Conservation (phyloP, 2,329 filamentous ascomycete species). For the Daldinia sp. region DNA sequence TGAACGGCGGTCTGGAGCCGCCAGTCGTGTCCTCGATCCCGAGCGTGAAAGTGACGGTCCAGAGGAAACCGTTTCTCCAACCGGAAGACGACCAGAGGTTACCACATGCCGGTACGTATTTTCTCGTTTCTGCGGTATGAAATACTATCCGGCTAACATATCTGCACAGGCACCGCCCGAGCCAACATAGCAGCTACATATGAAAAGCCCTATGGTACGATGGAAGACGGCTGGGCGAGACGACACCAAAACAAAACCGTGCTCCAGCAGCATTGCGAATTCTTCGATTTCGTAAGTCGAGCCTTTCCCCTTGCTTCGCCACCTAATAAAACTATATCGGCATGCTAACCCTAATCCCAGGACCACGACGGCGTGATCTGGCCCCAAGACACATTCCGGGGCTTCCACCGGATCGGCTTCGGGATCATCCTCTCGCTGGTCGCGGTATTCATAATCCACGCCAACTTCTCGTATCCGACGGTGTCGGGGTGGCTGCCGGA, state of each 20-base stretch:
- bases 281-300: constrained; percentile 53
- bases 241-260: constrained; percentile 50
- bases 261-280: constrained; percentile 61
- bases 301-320: neutral
- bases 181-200: constrained; percentile 49
- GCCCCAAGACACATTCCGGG: constrained; percentile 59
- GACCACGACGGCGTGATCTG: constrained; percentile 62
- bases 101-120: constrained; percentile 39
- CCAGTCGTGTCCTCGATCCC: constrained; percentile 33
- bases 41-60: constrained; percentile 39
- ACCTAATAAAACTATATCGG: no score
- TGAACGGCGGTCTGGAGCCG: constrained; percentile 5
- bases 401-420: constrained; percentile 57
- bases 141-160: neutral
- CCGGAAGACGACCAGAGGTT: constrained; percentile 42
- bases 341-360: constrained; percentile 11
- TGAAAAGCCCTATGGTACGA: constrained; percentile 48
- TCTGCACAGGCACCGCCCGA: constrained; percentile 44
- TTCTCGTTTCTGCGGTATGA: neutral
- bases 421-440: constrained; percentile 53
- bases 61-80: constrained; percentile 45
- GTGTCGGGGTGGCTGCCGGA: constrained; percentile 52
- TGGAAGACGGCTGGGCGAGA: constrained; percentile 45
- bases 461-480: constrained; percentile 59
- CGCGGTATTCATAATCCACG: constrained; percentile 57